These are phyloP conservation scores for Candida montana DNA, from an alignment of 805 yeast species.

Conservation along the genomic window DNA sequence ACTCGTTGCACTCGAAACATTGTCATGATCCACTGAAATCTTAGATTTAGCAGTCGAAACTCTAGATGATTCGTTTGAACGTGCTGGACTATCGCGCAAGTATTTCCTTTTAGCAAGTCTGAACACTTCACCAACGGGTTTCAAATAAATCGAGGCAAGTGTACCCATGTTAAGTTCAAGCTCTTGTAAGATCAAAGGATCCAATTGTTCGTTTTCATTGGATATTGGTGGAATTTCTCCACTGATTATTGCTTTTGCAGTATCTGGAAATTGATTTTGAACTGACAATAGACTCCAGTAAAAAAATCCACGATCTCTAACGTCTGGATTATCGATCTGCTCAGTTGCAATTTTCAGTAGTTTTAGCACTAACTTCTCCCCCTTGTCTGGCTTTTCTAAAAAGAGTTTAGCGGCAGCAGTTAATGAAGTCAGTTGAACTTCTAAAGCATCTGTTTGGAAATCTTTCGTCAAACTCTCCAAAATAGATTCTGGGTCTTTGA, in stretches of 20 bases:
- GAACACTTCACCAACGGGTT: constrained; percentile 80
- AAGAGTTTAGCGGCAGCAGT: constrained; percentile 73
- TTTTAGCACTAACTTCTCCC: constrained; percentile 52
- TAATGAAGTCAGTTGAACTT: constrained; percentile 67
- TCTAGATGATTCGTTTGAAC: constrained; percentile 24
- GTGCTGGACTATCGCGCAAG: constrained; percentile 47
- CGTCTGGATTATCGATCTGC: constrained; percentile 73
- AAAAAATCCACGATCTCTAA: constrained; percentile 78
- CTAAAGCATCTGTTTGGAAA: constrained; percentile 60
- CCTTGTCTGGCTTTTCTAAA: constrained; percentile 46
- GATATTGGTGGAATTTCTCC: constrained; percentile 59
- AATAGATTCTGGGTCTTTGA: constrained; percentile 36
- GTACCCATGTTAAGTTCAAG: constrained; percentile 78
- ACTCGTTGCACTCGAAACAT: constrained; percentile 7
- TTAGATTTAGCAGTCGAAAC: constrained; percentile 6
- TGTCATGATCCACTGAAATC: background rate
- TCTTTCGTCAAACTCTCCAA: constrained; percentile 38
- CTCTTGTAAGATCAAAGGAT: constrained; percentile 69
- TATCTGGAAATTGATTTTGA: constrained; percentile 34
- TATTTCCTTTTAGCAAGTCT: constrained; percentile 49
- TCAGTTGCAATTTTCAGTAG: constrained; percentile 68
- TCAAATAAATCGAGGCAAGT: constrained; percentile 75
- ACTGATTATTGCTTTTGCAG: constrained; percentile 50
- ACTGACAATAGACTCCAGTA: constrained; percentile 77
- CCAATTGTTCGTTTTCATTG: constrained; percentile 63